A percentile compares a stretch with the other conserved stretches of the same genome.
These are phyloP conservation scores for Ophiocordyceps camponoti-saundersi DNA, from an alignment of 2,329 filamentous ascomycete species.

Conservation along the genomic window DNA sequence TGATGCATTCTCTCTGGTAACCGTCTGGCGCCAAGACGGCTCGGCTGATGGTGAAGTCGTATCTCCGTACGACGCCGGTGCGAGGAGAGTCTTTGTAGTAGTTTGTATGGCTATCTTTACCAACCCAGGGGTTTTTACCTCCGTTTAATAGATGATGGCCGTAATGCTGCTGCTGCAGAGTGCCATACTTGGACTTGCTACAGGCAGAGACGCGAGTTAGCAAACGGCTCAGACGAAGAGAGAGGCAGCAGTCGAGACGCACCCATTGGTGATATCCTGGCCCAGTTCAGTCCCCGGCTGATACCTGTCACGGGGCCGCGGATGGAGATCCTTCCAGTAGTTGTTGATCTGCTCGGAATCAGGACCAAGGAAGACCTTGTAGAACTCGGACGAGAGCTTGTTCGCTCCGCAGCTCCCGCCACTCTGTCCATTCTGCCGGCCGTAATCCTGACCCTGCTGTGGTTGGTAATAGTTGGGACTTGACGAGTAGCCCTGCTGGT, in stretches of 20 bases:
- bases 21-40: slow-evolving; percentile 37
- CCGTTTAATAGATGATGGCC: slow-evolving; percentile 21
- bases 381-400: background rate
- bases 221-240: background rate
- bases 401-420: no score
- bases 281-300: background rate
- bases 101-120: slow-evolving; percentile 24
- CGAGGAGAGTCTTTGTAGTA: slow-evolving; percentile 29
- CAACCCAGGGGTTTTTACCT: slow-evolving; percentile 34
- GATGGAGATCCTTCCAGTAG: background rate
- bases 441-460: no score
- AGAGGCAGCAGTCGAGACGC: background rate
- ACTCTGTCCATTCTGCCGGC: no score
- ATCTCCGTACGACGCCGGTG: slow-evolving; percentile 37
- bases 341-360: background rate
- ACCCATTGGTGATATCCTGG: background rate
- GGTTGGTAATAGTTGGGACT: no score
- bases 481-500: no score
- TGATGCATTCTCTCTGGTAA: slow-evolving; percentile 32
- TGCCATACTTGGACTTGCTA: background rate
- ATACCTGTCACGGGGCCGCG: background rate
- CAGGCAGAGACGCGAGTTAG: background rate
- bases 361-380: background rate
- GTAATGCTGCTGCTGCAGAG: background rate
- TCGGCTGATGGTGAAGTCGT: slow-evolving; percentile 35